Conservation (phyloP, 2,329 filamentous ascomycete species). For the Dactylellina haptotyla region DNA sequence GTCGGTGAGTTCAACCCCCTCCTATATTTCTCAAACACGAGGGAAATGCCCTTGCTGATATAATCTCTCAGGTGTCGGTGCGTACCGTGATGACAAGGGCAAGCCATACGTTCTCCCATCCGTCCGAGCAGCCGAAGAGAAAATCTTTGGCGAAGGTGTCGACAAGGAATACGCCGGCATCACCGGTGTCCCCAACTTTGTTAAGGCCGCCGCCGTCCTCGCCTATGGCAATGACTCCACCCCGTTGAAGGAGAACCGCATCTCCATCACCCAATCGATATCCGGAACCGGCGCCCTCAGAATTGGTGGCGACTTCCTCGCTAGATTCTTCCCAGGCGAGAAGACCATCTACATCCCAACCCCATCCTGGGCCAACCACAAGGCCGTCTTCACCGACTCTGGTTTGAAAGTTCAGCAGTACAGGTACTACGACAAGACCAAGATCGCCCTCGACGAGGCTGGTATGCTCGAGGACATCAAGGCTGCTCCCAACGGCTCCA, state of each 20-base stretch:
- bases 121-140: slow-evolving; percentile 83
- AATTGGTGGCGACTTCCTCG: slow-evolving; percentile 89
- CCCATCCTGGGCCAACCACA: slow-evolving; percentile 98
- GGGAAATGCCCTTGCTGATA: not conserved
- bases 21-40: not conserved
- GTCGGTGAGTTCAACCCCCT: slow-evolving; percentile 74
- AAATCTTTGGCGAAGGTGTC: slow-evolving; percentile 85
- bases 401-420: slow-evolving; percentile 80
- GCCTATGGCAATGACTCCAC: slow-evolving; percentile 82
- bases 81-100: slow-evolving; percentile 92
- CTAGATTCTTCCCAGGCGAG: slow-evolving; percentile 83
- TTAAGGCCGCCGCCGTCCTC: slow-evolving; percentile 86
- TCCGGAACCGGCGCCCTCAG: slow-evolving; percentile 97
- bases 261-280: slow-evolving; percentile 67
- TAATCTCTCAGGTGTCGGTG: slow-evolving; percentile 74
- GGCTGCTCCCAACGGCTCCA: slow-evolving; percentile 78
- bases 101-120: slow-evolving; percentile 93
- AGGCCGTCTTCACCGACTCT: slow-evolving; percentile 97
- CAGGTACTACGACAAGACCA: slow-evolving; percentile 91
- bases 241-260: slow-evolving; percentile 77
- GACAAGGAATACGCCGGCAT: slow-evolving; percentile 99
- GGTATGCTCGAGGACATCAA: slow-evolving; percentile 81
- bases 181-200: slow-evolving; percentile 85
- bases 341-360: slow-evolving; percentile 88
- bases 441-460: slow-evolving; percentile 89